These are phyloP conservation scores for Fraxinus baroniana DNA, from an alignment of 305 asterid species.

Conservation along the genomic window DNA sequence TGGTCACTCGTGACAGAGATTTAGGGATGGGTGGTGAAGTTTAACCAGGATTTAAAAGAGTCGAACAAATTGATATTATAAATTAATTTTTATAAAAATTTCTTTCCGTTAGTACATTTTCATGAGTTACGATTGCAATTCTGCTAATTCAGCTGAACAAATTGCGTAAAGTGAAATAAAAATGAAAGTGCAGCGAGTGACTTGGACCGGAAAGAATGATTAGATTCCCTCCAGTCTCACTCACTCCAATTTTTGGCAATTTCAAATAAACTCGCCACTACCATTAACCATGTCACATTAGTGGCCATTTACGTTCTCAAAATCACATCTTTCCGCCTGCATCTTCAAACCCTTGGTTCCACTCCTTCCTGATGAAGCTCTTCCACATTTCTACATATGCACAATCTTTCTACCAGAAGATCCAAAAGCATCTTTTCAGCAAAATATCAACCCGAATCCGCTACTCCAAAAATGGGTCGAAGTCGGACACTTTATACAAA, in stretches of 20 bases:
- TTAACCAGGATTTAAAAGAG: no score
- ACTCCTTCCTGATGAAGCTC: slow-evolving; percentile 21
- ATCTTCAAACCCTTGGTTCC: background rate
- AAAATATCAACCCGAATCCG: slow-evolving; percentile 29
- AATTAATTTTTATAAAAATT: no score
- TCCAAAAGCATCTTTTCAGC: slow-evolving; percentile 13
- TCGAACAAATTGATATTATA: no score
- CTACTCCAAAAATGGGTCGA: background rate
- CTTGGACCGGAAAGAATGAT: background rate
- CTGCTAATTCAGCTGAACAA: background rate
- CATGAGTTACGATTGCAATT: background rate
- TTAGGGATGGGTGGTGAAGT: no score
- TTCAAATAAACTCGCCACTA: background rate
- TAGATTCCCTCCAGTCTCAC: background rate
- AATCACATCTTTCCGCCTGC: background rate
- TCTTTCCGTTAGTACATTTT: background rate
- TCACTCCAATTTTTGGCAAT: background rate
- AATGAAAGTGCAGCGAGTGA: background rate
- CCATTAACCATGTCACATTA: background rate
- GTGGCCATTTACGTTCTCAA: background rate
- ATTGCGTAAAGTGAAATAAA: background rate
- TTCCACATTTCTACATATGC: background rate
- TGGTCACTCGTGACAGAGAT: background rate
- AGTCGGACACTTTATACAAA: slow-evolving; percentile 32
- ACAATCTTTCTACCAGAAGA: background rate